A percentile compares a stretch with the other conserved stretches of the same genome.
Conservation (phyloP, 129 eudicot genomes). For the Lonicera japonica region DNA sequence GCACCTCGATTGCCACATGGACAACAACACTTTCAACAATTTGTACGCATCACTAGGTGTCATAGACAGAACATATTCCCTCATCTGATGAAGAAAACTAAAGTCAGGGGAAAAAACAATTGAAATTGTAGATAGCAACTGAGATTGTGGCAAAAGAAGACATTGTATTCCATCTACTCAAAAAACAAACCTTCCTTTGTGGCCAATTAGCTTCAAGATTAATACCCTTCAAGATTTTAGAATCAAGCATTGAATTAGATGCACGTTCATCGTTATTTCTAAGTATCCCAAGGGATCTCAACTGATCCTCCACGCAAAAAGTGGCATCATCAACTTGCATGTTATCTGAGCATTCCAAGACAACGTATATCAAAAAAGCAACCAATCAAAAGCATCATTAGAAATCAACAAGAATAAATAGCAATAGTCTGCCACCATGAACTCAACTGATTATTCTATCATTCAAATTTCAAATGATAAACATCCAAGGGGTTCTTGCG, state of each 20-base stretch:
- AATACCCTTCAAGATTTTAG: constrained; percentile 46
- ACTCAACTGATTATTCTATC: no score
- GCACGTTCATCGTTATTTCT: constrained; percentile 23
- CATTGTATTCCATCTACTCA: neutral
- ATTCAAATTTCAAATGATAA: no score
- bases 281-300: constrained; percentile 65
- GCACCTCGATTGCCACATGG: constrained; percentile 65
- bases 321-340: constrained; percentile 33
- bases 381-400: no score
- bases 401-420: no score
- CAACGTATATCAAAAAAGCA: no score
- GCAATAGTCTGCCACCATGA: no score
- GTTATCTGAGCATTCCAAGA: constrained; percentile 21
- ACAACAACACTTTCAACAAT: constrained; percentile 48
- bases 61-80: constrained; percentile 50
- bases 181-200: constrained; percentile 54
- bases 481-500: neutral
- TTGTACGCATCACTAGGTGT: constrained; percentile 50
- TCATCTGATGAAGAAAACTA: constrained; percentile 42
- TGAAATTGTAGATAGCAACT: neutral
- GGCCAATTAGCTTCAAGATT: constrained; percentile 49
- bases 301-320: constrained; percentile 61
- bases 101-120: constrained; percentile 9
- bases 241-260: constrained; percentile 26
- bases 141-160: neutral